Evolutionary conservation across 2,329 filamentous ascomycete genomes (phyloP).

Genomic region (Whalleya microplaca): DNA sequence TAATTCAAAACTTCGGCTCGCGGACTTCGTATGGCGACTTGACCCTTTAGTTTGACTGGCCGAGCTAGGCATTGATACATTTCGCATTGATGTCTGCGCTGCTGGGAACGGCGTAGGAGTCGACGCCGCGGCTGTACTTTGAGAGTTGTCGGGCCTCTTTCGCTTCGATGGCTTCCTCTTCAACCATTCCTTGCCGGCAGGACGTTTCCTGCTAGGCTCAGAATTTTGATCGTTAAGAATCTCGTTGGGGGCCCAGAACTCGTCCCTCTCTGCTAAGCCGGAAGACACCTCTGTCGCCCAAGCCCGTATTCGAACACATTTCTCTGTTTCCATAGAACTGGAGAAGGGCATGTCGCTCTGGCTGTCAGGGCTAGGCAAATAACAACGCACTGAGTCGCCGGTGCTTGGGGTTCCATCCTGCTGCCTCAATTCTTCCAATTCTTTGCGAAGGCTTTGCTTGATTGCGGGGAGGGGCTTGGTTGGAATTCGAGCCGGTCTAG

Average conservation of each 20-base stretch:
- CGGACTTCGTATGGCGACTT: neutral
- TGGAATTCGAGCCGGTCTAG: slow-evolving; percentile 3
- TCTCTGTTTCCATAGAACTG: slow-evolving; percentile 20
- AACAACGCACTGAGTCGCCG: slow-evolving; percentile 40
- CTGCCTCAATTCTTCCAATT: slow-evolving; percentile 5
- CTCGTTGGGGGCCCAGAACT: slow-evolving; percentile 36
- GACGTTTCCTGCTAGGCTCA: slow-evolving; percentile 27
- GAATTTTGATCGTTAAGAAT: neutral
- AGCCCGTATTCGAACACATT: slow-evolving; percentile 29
- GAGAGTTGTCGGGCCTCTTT: slow-evolving; percentile 22
- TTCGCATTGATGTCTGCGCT: slow-evolving; percentile 2
- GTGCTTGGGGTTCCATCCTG: slow-evolving; percentile 7
- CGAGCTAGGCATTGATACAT: slow-evolving; percentile 11
- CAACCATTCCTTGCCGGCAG: slow-evolving; percentile 32
- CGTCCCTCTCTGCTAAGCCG: slow-evolving; percentile 27
- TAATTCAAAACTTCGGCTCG: slow-evolving; percentile 32
- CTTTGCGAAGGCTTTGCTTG: slow-evolving; percentile 7
- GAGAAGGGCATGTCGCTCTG: slow-evolving; percentile 28
- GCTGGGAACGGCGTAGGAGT: slow-evolving; percentile 27
- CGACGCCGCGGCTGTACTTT: slow-evolving; percentile 17
- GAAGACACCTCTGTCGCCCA: slow-evolving; percentile 31
- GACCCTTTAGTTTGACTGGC: neutral
- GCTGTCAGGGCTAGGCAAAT: slow-evolving; percentile 44
- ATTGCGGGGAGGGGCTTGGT: slow-evolving; percentile 10
- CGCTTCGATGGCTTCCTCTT: slow-evolving; percentile 34